Percentiles rank a stretch among this genome's conserved stretches.
phyloP scores from a whole-genome alignment of 441 rosid species.

The Breynia disticha region DNA sequence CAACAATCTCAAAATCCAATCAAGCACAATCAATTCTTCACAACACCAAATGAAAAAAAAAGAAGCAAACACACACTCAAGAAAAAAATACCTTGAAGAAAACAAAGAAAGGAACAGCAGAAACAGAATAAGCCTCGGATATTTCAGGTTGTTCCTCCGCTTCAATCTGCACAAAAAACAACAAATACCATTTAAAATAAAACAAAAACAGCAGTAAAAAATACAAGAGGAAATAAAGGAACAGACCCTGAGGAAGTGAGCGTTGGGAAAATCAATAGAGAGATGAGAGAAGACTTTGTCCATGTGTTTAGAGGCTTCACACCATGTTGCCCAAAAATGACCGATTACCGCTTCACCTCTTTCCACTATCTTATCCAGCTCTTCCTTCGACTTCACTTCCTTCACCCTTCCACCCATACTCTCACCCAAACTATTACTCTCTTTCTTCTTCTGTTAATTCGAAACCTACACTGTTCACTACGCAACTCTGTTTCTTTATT shows the following conservation, averaged over 20 bases:
- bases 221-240: neutral
- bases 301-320: constrained; percentile 97
- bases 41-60: neutral
- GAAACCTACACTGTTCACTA: no score
- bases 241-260: constrained; percentile 68
- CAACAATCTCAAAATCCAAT: no score
- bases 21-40: neutral
- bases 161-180: constrained; percentile 50
- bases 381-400: constrained; percentile 70
- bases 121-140: constrained; percentile 68
- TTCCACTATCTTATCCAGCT: constrained; percentile 47
- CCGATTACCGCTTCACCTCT: constrained; percentile 47
- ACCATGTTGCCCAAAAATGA: constrained; percentile 98
- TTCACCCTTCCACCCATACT: constrained; percentile 77
- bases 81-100: constrained; percentile 56
- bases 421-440: neutral
- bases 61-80: neutral
- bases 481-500: no score
- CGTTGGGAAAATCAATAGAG: constrained; percentile 76
- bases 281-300: constrained; percentile 89
- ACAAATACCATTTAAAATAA: neutral
- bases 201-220: neutral
- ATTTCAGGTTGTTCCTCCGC: constrained; percentile 95
- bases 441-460: neutral
- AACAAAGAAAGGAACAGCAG: constrained; percentile 80